Conservation (phyloP, 306 rosid species). For the Medicago ruthenica region DNA sequence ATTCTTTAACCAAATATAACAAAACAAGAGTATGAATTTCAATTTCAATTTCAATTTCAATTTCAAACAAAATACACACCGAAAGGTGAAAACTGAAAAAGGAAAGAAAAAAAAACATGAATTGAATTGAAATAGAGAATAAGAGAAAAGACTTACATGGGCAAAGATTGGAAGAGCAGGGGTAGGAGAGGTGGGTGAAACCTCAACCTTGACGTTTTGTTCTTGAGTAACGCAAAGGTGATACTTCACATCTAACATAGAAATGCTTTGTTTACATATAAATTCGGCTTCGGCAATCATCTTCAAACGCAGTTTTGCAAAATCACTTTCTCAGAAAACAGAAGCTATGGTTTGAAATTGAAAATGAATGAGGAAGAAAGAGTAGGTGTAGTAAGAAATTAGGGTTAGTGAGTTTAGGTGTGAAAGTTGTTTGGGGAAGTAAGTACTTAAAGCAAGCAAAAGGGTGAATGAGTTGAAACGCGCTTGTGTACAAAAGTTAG, state of each 20-base stretch:
- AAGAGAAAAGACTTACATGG: constrained; percentile 50
- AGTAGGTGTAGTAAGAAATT: constrained; percentile 30
- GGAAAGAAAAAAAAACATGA: too few species aligned
- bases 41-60: constrained; percentile 32
- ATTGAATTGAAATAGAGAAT: constrained; percentile 24
- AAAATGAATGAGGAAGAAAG: constrained; percentile 13
- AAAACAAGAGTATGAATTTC: neutral
- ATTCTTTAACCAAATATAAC: constrained; percentile 22
- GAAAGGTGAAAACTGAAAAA: neutral
- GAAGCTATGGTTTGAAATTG: constrained; percentile 19
- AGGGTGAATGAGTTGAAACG: constrained; percentile 26
- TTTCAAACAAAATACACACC: neutral
- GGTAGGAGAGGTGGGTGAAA: constrained; percentile 53
- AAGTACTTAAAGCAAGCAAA: constrained; percentile 7
- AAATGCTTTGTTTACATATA: constrained; percentile 60
- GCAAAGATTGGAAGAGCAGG: constrained; percentile 62
- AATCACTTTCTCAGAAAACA: neutral
- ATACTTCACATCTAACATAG: constrained; percentile 70
- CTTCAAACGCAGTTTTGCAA: constrained; percentile 28
- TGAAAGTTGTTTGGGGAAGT: neutral
- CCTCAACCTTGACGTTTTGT: constrained; percentile 58
- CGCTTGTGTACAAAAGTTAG: constrained; percentile 16
- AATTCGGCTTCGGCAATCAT: constrained; percentile 74
- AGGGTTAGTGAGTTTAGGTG: constrained; percentile 36
- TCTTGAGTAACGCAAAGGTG: constrained; percentile 65